Conservation (phyloP, 2,329 filamentous ascomycete genomes). For the Pyrenophora seminiperda region DNA sequence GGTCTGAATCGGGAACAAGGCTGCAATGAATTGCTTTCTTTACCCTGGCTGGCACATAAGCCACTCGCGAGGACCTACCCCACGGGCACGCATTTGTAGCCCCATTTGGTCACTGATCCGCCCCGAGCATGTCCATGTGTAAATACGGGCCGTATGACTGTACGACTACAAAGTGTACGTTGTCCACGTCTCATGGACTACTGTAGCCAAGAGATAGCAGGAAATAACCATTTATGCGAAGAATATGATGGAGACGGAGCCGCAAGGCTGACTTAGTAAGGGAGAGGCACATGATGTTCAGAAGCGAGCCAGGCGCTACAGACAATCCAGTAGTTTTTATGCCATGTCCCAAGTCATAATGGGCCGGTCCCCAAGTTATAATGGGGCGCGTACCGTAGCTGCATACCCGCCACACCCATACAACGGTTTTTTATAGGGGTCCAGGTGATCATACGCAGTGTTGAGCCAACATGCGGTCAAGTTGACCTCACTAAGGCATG, state of each 20-base stretch:
- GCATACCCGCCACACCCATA: conserved; percentile 15
- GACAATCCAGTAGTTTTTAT: no score
- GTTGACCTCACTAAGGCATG: conserved; percentile 10
- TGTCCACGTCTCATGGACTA: conserved; percentile 2
- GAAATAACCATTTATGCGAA: conserved; percentile 4
- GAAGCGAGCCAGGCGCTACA: conserved; percentile 10
- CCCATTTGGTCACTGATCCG: conserved; percentile 11
- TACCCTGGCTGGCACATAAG: conserved; percentile 3
- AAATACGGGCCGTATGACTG: conserved; percentile 12
- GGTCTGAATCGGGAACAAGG: conserved; percentile 7
- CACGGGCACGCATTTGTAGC: background rate
- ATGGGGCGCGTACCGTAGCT: conserved; percentile 13
- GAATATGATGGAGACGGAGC: conserved; percentile 2
- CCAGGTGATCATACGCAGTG: conserved; percentile 13
- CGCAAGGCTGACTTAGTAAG: conserved; percentile 14
- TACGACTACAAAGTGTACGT: conserved; percentile 7
- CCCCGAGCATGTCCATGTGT: conserved; percentile 7
- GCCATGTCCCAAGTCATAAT: conserved; percentile 2
- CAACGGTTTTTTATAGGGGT: conserved; percentile 5
- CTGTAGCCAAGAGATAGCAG: conserved; percentile 3
- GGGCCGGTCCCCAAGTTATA: conserved; percentile 5
- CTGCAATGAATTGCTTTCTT: conserved; percentile 1
- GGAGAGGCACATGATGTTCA: conserved; percentile 1
- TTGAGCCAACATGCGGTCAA: conserved; percentile 16
- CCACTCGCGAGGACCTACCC: conserved; percentile 1